phyloP scores from a whole-genome alignment of 1,284 basidiomycete genomes.

The Abortiporus biennis region DNA sequence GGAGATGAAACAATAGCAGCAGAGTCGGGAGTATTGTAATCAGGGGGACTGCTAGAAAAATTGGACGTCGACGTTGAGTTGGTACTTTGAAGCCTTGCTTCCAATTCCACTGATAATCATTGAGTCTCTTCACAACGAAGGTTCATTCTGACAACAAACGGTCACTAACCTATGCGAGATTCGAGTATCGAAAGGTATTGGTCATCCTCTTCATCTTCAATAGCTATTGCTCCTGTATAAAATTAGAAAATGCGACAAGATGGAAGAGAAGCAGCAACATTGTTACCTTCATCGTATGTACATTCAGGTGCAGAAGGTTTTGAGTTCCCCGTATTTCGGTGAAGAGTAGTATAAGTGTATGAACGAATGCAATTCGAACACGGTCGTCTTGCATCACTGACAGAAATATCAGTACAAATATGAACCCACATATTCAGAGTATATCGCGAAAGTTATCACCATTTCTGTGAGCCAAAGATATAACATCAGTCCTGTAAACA shows the following conservation, averaged over 20 bases:
- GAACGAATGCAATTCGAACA: conserved; percentile 13
- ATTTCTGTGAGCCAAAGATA: conserved; percentile 2
- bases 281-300: conserved; percentile 14
- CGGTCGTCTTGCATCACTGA: conserved; percentile 5
- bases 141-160: conserved; percentile 19
- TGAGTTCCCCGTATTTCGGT: conserved; percentile 7
- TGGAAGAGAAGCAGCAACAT: not conserved
- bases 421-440: not conserved
- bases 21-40: no score
- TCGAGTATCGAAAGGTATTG: conserved; percentile 2
- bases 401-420: not conserved
- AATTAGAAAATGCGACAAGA: conserved; percentile 4
- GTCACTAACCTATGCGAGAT: not conserved
- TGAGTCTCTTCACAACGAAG: not conserved
- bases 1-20: no score
- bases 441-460: conserved; percentile 2
- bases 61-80: no score
- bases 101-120: not conserved
- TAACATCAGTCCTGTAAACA: not conserved
- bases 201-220: conserved; percentile 1
- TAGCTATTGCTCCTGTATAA: not conserved
- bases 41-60: not conserved
- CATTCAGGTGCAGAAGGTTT: conserved; percentile 12
- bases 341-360: conserved; percentile 13
- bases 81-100: not conserved